These are phyloP conservation scores for Verticillium dahliae DNA, from an alignment of 2,329 filamentous ascomycete genomes.

Conservation along the genomic window DNA sequence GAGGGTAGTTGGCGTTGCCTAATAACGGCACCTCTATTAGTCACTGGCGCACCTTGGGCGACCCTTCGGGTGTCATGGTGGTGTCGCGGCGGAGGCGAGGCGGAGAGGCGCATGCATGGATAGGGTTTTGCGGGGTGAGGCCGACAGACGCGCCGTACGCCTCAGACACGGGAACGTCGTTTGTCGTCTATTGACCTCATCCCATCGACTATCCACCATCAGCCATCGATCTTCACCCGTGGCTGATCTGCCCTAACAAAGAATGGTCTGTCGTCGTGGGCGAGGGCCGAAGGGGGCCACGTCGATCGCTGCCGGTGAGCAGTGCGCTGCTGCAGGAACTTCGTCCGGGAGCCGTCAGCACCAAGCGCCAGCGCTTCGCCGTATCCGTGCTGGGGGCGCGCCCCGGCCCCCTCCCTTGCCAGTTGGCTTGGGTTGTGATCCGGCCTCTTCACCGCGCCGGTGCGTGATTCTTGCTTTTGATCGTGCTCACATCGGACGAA, in stretches of 20 bases:
- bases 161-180: background rate
- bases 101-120: background rate
- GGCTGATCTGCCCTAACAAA: background rate
- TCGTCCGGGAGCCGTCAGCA: background rate
- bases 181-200: background rate
- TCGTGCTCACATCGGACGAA: background rate
- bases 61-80: background rate
- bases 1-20: slow-evolving; percentile 1
- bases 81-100: background rate
- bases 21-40: slow-evolving; percentile 1
- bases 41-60: slow-evolving; percentile 1
- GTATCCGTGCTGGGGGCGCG: background rate
- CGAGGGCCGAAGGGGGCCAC: background rate
- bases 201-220: background rate
- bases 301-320: background rate
- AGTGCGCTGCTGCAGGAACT: background rate
- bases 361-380: background rate
- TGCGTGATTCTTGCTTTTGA: background rate
- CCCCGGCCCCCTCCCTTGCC: background rate
- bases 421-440: background rate
- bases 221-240: background rate
- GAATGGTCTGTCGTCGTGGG: background rate
- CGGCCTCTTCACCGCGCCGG: background rate
- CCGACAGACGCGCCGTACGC: background rate
- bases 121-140: background rate